Base-by-base conservation (phyloP, 768 basidiomycete species). In the Boletus sensibilis region DNA sequence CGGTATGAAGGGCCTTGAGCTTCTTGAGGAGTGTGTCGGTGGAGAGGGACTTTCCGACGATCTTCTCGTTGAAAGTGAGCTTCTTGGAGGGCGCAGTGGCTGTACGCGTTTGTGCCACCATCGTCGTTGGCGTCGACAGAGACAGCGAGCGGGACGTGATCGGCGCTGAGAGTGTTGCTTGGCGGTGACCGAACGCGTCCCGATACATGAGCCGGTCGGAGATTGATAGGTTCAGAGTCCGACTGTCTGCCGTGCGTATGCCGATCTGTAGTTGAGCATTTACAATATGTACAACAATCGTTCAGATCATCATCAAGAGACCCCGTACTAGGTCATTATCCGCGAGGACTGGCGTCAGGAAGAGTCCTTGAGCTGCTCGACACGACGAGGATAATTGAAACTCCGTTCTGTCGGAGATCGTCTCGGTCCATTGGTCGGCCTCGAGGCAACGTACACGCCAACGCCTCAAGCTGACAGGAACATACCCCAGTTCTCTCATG, bases 11-110 rank as follows among this genome's bases (percentile, higher is more conserved):
- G 2, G 78, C 69, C 76, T 90, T 90, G 64, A 98, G 79, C 74
- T 91, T 91, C 78, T 92, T 94, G 67, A 92, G 85, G 25, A 94
- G 76, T 0, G 82, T 79, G 75, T 98, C 94, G 12, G 92, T 89
- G 12, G 85, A 82, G 52, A 88, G 78, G 20, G 87, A 85, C 68
- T 90, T 90, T 45, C 83, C 85, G 31, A 85, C 75, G 47, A 98
- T 82, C 73, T 91, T 92, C 57, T 94, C 94, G 67, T 80, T 81
- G 70, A 98, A 98, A 13, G 76, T 68, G 62, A 92, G 83, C 66
- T 84, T 87, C 72, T 81, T 81, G 23, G 81, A 75, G 18, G 83
- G 73, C 12, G 79, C 61, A 56, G 78, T 76, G 21, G 76, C 79
- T 38, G 81, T 82, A 64, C 88, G 82, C 60, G 88, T 90, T 66